Conservation (phyloP, 2,329 filamentous ascomycete genomes). For the Rhynchosporium agropyri region DNA sequence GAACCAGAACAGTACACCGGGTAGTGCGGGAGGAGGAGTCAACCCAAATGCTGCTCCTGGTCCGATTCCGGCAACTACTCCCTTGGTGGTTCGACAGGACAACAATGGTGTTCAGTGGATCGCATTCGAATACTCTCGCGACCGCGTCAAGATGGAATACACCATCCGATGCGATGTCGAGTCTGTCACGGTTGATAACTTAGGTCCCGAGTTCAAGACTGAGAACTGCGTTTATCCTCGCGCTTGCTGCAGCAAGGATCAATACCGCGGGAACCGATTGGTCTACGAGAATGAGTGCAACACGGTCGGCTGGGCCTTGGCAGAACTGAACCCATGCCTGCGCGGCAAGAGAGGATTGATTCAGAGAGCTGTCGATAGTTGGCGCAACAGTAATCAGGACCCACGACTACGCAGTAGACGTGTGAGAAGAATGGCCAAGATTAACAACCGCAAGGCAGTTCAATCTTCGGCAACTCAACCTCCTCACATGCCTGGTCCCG, state of each 20-base stretch:
- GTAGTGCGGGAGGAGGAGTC: conserved; percentile 56
- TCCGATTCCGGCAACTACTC: conserved; percentile 94
- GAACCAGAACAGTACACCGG: conserved; percentile 47
- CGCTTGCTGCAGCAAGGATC: conserved; percentile 91
- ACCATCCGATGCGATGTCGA: conserved; percentile 98
- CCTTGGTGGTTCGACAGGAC: conserved; percentile 90
- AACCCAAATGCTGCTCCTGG: conserved; percentile 93
- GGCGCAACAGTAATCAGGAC: conserved; percentile 98
- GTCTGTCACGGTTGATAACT: conserved; percentile 86
- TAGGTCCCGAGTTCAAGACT: conserved; percentile 88
- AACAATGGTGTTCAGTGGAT: conserved; percentile 99
- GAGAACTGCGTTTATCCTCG: conserved; percentile 98
- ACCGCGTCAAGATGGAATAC: conserved; percentile 99
- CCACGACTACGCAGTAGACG: conserved; percentile 85
- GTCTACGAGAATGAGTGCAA: conserved; percentile 99
- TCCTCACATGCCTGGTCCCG: conserved; percentile 64
- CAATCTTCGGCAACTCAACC: conserved; percentile 58
- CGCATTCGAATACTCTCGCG: conserved; percentile 95
- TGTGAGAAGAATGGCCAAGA: conserved; percentile 94
- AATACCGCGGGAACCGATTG: conserved; percentile 92
- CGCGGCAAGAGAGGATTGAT: conserved; percentile 94
- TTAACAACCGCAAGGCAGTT: conserved; percentile 80
- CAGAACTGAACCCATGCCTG: conserved; percentile 86
- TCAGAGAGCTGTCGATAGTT: conserved; percentile 95
- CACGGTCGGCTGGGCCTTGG: conserved; percentile 98